Evolutionary conservation across 179 eudicot species (phyloP).

Genomic region (Carnegiea gigantea): DNA sequence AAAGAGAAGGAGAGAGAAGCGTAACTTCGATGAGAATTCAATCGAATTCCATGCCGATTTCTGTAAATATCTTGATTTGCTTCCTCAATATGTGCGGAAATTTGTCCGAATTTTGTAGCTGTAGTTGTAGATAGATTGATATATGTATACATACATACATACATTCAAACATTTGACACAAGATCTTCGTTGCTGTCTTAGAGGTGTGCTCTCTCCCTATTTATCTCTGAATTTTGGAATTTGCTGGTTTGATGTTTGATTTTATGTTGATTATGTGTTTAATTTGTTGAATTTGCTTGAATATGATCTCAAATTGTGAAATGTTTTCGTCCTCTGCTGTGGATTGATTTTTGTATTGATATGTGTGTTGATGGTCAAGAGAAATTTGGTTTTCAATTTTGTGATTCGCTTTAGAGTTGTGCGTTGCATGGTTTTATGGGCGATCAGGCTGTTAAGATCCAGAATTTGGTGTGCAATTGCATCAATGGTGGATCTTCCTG

Average conservation of each 20-base stretch:
- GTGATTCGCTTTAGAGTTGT: conserved; percentile 9
- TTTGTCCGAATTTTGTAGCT: background rate
- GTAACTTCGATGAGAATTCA: conserved; percentile 18
- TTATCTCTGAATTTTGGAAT: background rate
- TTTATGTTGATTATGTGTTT: conserved; percentile 11
- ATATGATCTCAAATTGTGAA: background rate
- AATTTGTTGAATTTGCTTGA: conserved; percentile 9
- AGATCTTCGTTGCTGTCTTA: conserved; percentile 17
- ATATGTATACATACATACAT: too few relatives aligned
- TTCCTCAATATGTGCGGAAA: background rate
- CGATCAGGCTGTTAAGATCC: conserved; percentile 20
- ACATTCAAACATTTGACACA: background rate
- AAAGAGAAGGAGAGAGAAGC: background rate
- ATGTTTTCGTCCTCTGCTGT: background rate
- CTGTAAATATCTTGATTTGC: conserved; percentile 5
- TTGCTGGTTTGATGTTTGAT: conserved; percentile 1
- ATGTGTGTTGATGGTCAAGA: conserved; percentile 24
- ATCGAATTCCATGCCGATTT: conserved; percentile 4
- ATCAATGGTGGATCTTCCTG: background rate
- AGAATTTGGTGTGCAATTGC: conserved; percentile 7
- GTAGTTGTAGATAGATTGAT: conserved; percentile 19
- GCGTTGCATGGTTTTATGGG: background rate
- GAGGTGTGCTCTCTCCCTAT: conserved; percentile 20
- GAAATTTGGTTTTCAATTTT: conserved; percentile 20
- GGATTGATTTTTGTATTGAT: background rate